Evolutionary conservation across 2,329 filamentous ascomycete genomes (phyloP).

Genomic region (Aaosphaeria pasadenensis): DNA sequence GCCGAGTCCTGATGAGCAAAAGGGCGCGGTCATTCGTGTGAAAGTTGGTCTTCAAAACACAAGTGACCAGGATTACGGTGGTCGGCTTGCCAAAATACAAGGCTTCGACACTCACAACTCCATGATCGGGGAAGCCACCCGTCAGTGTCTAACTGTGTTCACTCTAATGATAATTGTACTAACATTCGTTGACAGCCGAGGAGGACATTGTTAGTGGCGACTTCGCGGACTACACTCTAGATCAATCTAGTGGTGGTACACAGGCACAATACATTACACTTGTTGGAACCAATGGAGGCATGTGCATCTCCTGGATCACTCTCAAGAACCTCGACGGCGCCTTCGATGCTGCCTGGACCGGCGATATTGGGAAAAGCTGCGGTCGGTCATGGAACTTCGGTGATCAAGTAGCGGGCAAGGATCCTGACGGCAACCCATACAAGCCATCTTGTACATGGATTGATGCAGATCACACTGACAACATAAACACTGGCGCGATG

Average conservation of each 20-base stretch:
- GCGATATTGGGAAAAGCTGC: slow-evolving; percentile 7
- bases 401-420: slow-evolving; percentile 3
- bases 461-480: slow-evolving; percentile 8
- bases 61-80: too few species aligned
- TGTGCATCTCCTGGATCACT: slow-evolving; percentile 10
- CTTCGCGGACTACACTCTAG: not conserved
- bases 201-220: too few species aligned
- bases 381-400: slow-evolving; percentile 7
- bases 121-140: too few species aligned
- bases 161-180: too few species aligned
- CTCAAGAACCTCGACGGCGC: slow-evolving; percentile 4
- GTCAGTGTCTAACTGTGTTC: too few species aligned
- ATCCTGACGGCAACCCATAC: slow-evolving; percentile 1
- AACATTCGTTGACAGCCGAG: too few species aligned
- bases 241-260: not conserved
- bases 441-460: slow-evolving; percentile 11
- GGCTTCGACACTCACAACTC: too few species aligned
- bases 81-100: too few species aligned
- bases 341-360: slow-evolving; percentile 7
- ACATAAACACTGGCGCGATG: slow-evolving; percentile 3
- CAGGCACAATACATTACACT: not conserved
- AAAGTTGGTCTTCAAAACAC: too few species aligned
- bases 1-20: not conserved
- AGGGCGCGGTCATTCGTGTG: too few species aligned
- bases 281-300: not conserved